Base-by-base conservation (phyloP, 768 basidiomycete genomes). In the Mrakia gelida region DNA sequence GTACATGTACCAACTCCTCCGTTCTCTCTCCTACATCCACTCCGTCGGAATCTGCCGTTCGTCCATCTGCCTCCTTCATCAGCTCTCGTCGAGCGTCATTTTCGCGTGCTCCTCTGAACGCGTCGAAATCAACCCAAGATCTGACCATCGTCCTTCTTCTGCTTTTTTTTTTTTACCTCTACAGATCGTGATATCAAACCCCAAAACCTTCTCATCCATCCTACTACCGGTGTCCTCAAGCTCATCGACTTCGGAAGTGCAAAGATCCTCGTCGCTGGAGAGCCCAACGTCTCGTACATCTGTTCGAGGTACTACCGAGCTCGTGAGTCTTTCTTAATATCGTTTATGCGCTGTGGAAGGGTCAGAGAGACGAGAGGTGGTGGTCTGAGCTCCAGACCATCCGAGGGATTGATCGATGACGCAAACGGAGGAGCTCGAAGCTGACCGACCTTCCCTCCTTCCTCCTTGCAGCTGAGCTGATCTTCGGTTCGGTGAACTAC, bases 281-380 rank as follows among this genome's bases (percentile, higher is more conserved):
- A 99, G 84, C 97, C 97, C 75, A 99, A 99, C 85, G 97, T 99
- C 85, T 94, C 92, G 85, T 99, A 99, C 86, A 99, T 99, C 84
- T 99, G 97, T 87, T 99, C 97, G 80, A 89, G 97, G 85, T 99
- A 99, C 87, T 99, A 99, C 87, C 91, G 97, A 80, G 97, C 97
- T 70, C 67, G 67, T 70, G 38, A 70, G 67, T 70, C 1, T 21
- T 2, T 34, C 67, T 38, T 18, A 0, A 3, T 34, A 11, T 28
- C 10, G 32, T 15, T 38, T 1, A 18, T 34, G 65, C 5, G 21
- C 32, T 38, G 3, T 5, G 38, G 21, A 8, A 34, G 2, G 10
- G 65, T 32, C 3, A 30, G 65, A 32, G 28, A 63, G n/a, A 38
- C n/a, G 38, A 38, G n/a, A n/a, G 62, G 62, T 4, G 2, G 10